phyloP scores from a whole-genome alignment of 2,329 filamentous ascomycete genomes.

The Aspergillus pseudoterreus region DNA sequence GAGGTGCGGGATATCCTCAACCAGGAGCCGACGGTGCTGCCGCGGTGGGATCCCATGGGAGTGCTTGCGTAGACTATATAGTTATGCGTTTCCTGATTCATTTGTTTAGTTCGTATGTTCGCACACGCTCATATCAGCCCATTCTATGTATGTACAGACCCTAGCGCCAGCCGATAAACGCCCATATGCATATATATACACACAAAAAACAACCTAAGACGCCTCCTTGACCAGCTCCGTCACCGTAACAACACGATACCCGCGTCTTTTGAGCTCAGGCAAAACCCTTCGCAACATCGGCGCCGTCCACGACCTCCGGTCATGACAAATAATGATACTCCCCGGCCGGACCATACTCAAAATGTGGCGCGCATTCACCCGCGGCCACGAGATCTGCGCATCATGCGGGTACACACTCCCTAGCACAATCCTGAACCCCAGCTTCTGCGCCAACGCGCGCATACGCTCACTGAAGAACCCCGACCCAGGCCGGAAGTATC shows the following conservation, averaged over 20 bases:
- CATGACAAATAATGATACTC: slow-evolving; percentile 80
- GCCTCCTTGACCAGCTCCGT: slow-evolving; percentile 57
- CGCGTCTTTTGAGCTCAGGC: slow-evolving; percentile 64
- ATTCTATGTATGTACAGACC: neutral
- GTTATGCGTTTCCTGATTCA: neutral
- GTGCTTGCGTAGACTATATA: slow-evolving; percentile 53
- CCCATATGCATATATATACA: neutral
- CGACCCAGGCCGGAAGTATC: slow-evolving; percentile 78
- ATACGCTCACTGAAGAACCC: slow-evolving; percentile 76
- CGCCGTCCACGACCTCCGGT: slow-evolving; percentile 75
- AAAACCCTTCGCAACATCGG: slow-evolving; percentile 73
- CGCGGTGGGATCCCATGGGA: slow-evolving; percentile 79
- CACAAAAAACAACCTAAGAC: neutral
- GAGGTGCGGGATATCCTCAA: slow-evolving; percentile 68
- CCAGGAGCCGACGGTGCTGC: slow-evolving; percentile 66
- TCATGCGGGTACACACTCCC: slow-evolving; percentile 88
- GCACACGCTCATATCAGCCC: too few species aligned
- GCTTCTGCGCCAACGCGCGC: slow-evolving; percentile 53
- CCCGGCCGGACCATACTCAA: slow-evolving; percentile 75
- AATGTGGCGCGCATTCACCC: slow-evolving; percentile 72
- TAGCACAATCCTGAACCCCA: slow-evolving; percentile 71
- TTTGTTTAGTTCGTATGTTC: neutral
- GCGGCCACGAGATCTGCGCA: slow-evolving; percentile 70
- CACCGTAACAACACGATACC: slow-evolving; percentile 69
- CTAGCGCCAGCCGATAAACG: too few species aligned